Percentiles rank a stretch among this genome's conserved stretches.
These are phyloP conservation scores for Peterozyma xylosa DNA, from an alignment of 805 yeast genomes.

Conservation along the genomic window DNA sequence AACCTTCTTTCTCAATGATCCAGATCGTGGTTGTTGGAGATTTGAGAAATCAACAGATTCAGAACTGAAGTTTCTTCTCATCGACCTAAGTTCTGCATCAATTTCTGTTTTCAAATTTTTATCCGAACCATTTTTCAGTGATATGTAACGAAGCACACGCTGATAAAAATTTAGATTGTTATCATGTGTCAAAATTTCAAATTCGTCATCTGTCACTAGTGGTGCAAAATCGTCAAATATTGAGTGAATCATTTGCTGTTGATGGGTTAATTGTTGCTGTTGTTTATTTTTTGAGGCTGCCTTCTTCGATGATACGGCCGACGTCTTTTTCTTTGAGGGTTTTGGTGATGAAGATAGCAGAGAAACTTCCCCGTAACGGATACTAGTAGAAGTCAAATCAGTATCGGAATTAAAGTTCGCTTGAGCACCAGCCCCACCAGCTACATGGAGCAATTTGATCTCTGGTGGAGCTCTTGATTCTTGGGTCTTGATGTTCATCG, in stretches of 20 bases:
- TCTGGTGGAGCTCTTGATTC: not conserved
- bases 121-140: too few species aligned
- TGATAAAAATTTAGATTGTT: too few species aligned
- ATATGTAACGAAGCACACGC: too few species aligned
- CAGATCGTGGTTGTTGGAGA: too few species aligned
- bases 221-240: not conserved
- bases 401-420: constrained; percentile 1
- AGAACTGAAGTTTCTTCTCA: too few species aligned
- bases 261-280: not conserved
- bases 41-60: too few species aligned
- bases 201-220: not conserved
- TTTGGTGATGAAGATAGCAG: too few species aligned
- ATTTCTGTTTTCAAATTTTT: too few species aligned
- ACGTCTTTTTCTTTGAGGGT: not conserved
- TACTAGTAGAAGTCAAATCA: constrained; percentile 1
- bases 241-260: not conserved
- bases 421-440: not conserved
- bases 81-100: too few species aligned
- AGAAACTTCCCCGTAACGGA: not conserved
- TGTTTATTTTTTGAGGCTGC: not conserved
- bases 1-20: too few species aligned
- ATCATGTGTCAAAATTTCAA: not conserved
- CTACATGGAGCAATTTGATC: not conserved
- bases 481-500: too few species aligned
- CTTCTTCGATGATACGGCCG: not conserved